phyloP scores from a whole-genome alignment of 139 green algal genomes.

The Diplosphaera chodatii region DNA sequence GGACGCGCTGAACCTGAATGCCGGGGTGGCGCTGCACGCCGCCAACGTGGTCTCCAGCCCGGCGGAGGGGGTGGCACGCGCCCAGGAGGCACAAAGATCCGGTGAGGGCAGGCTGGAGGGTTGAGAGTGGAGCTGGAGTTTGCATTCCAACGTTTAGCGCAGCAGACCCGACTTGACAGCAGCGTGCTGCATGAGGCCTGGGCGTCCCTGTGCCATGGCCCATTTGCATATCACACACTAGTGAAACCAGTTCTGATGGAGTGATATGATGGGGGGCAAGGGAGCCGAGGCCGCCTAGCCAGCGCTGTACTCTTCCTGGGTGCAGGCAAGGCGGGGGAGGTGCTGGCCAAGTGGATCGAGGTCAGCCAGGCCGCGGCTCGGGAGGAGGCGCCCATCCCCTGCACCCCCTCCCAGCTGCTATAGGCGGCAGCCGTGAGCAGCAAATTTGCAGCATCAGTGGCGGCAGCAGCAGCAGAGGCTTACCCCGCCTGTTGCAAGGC shows the following conservation, averaged over 20 bases:
- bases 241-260: too few relatives aligned
- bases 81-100: conserved; percentile 61
- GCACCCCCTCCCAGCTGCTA: background rate
- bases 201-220: too few relatives aligned
- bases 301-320: too few relatives aligned
- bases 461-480: too few relatives aligned
- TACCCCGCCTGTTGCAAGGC: too few relatives aligned
- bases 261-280: too few relatives aligned
- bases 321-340: conserved; percentile 31
- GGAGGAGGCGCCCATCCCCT: background rate
- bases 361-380: conserved; percentile 23
- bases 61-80: conserved; percentile 82
- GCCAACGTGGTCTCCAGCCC: conserved; percentile 52
- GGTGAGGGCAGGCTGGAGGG: background rate
- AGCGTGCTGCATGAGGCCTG: too few relatives aligned
- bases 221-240: too few relatives aligned
- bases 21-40: conserved; percentile 84
- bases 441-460: background rate
- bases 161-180: too few relatives aligned
- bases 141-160: too few relatives aligned
- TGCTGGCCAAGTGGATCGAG: conserved; percentile 45
- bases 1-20: conserved; percentile 89
- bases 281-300: too few relatives aligned
- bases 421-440: background rate
- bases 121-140: too few relatives aligned